Evolutionary conservation across 2,329 filamentous ascomycete species (phyloP), one percentile per base, ranked within the genome.

Genomic region (Aspergillus latus): DNA sequence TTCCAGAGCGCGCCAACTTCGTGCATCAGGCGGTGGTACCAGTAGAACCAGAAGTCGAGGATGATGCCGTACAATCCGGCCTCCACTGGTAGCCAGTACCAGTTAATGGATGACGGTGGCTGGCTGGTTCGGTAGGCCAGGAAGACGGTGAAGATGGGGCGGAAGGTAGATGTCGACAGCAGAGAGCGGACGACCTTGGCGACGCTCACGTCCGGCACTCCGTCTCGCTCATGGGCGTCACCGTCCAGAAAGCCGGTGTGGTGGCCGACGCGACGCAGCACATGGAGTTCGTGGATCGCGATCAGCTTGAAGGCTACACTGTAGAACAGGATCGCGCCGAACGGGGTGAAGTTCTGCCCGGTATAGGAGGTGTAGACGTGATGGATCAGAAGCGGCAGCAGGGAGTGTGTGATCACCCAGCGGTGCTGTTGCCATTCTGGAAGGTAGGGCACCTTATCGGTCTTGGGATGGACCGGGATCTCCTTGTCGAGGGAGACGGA

Each of bases 1-100:
- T 74, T 69, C 76, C 76, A 78, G 10, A 78, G 66, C 1, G 56
- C 62, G 15, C 68, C 63, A 13, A 74, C 48, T 51, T 78, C 75
- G 56, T 78, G 76, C 72, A 76, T 77, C 13, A 68, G 44, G 2
- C 76, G 72, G 58, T 77, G 75, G 56, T 77, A 77, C 69, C 72
- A 65, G 43, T 65, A 65, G 49, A 64, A 65, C 74, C 74, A 79
- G 47, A 77, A 76, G 60, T 78, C 76, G 5, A 79, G 67, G 8
- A 78, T 64, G 49, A 78, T 68, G 3, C 69, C 70, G 57, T 79
- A 79, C 0, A 78, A 59, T 0, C 72, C 72, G 4, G 76, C 65
- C 37, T 78, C 72, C 5, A 78, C 29, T 0, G 72, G 65, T 0
- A 78, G 67, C 70, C 72, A 73, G n/a, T 57, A 59, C 66, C 71